Evolutionary conservation across 1,284 basidiomycete genomes (phyloP).

Genomic region (Fomes fomentarius): DNA sequence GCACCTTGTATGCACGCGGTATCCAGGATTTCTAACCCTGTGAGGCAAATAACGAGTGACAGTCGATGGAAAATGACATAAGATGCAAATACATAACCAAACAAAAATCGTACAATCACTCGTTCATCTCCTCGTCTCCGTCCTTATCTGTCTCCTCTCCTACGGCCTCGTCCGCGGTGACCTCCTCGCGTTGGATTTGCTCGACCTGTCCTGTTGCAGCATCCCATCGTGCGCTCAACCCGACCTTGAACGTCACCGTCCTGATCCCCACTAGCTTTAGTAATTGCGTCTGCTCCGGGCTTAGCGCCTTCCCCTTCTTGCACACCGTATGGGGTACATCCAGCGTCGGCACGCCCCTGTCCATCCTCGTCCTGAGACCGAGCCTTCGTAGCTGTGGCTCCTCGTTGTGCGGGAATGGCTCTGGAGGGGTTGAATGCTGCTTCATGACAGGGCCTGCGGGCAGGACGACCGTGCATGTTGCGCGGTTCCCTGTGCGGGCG

Average conservation of each 20-base stretch:
- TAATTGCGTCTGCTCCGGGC: constrained; percentile 85
- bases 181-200: constrained; percentile 52
- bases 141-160: constrained; percentile 34
- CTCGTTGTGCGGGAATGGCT: constrained; percentile 94
- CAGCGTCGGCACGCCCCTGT: constrained; percentile 88
- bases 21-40: too few species aligned
- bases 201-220: constrained; percentile 70
- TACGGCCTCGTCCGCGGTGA: constrained; percentile 41
- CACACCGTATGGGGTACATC: constrained; percentile 85
- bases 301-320: constrained; percentile 80
- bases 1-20: too few species aligned
- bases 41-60: neutral
- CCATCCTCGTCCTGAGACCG: constrained; percentile 86
- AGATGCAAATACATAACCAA: too few species aligned
- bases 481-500: constrained; percentile 86
- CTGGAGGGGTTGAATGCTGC: constrained; percentile 72
- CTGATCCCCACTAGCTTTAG: constrained; percentile 87
- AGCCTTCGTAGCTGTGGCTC: constrained; percentile 95
- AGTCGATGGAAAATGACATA: constrained; percentile 3
- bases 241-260: constrained; percentile 83
- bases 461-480: constrained; percentile 76
- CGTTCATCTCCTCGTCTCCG: constrained; percentile 48
- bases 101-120: constrained; percentile 29
- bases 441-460: constrained; percentile 78
- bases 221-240: constrained; percentile 77